Conservation (phyloP, 2,329 filamentous ascomycete species). For the Thelonectria blattea region DNA sequence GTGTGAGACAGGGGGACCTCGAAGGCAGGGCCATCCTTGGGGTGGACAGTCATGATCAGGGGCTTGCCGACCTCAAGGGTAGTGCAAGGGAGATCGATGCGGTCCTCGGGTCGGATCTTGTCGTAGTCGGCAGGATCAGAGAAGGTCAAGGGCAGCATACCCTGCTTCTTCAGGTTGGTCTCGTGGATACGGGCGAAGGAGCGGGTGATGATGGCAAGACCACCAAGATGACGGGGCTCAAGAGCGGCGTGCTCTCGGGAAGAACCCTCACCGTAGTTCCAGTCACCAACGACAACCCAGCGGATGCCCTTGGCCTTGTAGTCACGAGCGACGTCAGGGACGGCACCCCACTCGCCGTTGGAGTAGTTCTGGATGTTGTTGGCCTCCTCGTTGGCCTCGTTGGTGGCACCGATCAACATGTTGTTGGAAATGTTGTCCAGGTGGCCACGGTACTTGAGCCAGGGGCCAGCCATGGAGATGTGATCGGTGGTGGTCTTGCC, state of each 20-base stretch:
- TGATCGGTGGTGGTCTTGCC: constrained; percentile 99
- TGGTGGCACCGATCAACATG: constrained; percentile 98
- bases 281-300: constrained; percentile 98
- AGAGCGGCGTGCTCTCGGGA: constrained; percentile 98
- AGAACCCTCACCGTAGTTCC: constrained; percentile 98
- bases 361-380: constrained; percentile 96
- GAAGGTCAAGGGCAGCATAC: constrained; percentile 99
- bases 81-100: constrained; percentile 84
- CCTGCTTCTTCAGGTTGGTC: constrained; percentile 99
- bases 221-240: constrained; percentile 95
- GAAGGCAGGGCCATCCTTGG: constrained; percentile 81
- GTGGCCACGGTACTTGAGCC: constrained; percentile 98
- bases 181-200: constrained; percentile 99
- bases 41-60: constrained; percentile 89
- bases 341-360: constrained; percentile 82
- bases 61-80: constrained; percentile 92
- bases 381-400: constrained; percentile 92
- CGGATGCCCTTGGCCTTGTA: constrained; percentile 97
- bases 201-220: constrained; percentile 94
- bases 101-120: constrained; percentile 87
- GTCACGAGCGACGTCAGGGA: constrained; percentile 93
- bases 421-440: constrained; percentile 99
- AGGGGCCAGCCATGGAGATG: constrained; percentile 94
- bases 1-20: constrained; percentile 89
- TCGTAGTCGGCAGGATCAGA: constrained; percentile 95